These are phyloP conservation scores for Perilla frutescens DNA, from an alignment of 257 asterid species.

Conservation along the genomic window DNA sequence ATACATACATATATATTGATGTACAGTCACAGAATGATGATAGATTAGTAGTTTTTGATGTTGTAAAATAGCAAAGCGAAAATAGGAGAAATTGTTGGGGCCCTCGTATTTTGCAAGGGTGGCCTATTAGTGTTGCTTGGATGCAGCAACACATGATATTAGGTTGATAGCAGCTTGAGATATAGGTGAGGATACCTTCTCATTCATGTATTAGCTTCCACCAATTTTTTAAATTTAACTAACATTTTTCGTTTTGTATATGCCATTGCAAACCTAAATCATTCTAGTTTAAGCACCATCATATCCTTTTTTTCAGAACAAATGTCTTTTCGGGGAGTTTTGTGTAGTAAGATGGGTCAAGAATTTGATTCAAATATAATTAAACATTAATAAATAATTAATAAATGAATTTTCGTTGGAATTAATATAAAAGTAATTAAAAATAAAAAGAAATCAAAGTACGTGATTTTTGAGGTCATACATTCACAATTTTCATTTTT, in stretches of 20 bases:
- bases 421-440: no score
- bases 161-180: neutral
- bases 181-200: neutral
- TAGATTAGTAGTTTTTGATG: conserved; percentile 5
- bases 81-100: neutral
- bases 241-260: neutral
- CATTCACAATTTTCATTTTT: no score
- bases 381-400: no score
- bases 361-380: no score
- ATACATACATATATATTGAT: neutral
- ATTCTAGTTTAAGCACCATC: no score
- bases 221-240: neutral
- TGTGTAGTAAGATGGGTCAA: no score
- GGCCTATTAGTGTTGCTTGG: neutral
- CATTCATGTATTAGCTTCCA: neutral
- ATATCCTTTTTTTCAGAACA: no score
- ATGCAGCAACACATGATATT: neutral
- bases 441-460: no score
- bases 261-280: neutral
- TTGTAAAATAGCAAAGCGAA: neutral
- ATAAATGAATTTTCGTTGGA: no score
- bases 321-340: no score
- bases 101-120: conserved; percentile 21
- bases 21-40: conserved; percentile 18
- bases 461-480: no score